These are phyloP conservation scores for Phytophthora macrochlamydospora DNA, from an alignment of 352 stramenopile species.

Conservation along the genomic window DNA sequence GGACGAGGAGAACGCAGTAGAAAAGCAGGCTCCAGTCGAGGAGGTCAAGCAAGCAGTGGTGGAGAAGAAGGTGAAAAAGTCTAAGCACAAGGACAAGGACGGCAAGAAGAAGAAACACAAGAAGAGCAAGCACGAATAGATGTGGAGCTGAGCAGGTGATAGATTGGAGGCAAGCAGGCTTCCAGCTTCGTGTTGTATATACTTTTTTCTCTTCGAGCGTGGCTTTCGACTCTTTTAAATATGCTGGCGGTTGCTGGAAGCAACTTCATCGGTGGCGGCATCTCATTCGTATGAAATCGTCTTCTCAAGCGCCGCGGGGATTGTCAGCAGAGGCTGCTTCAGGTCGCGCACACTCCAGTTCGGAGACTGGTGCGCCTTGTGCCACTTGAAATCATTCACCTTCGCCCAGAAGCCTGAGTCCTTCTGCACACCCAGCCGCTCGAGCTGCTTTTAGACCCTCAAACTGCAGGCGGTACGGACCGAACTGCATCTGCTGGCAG, in stretches of 20 bases:
- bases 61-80: slow-evolving; percentile 35
- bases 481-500: slow-evolving; percentile 85
- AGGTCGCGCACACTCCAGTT: slow-evolving; percentile 80
- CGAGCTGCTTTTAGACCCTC: slow-evolving; percentile 66
- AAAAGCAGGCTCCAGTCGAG: slow-evolving; percentile 21
- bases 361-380: slow-evolving; percentile 83
- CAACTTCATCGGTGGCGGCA: background rate
- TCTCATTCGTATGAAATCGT: slow-evolving; percentile 47
- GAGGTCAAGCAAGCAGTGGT: slow-evolving; percentile 7
- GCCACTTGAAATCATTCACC: slow-evolving; percentile 94
- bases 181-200: slow-evolving; percentile 39
- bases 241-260: slow-evolving; percentile 7
- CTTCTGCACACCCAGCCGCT: slow-evolving; percentile 51
- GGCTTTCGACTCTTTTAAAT: slow-evolving; percentile 22
- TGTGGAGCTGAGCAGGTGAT: slow-evolving; percentile 14
- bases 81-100: slow-evolving; percentile 40
- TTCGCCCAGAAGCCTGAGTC: slow-evolving; percentile 82
- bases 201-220: slow-evolving; percentile 25
- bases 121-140: slow-evolving; percentile 66
- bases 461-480: slow-evolving; percentile 74
- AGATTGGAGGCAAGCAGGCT: slow-evolving; percentile 22
- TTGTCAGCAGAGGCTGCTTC: slow-evolving; percentile 44
- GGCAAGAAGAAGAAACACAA: slow-evolving; percentile 53
- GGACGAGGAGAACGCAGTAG: slow-evolving; percentile 27
- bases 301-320: slow-evolving; percentile 39